Evolutionary conservation across 164 flowering plant genomes (phyloP).

Genomic region (Aristolochia fimbriata): DNA sequence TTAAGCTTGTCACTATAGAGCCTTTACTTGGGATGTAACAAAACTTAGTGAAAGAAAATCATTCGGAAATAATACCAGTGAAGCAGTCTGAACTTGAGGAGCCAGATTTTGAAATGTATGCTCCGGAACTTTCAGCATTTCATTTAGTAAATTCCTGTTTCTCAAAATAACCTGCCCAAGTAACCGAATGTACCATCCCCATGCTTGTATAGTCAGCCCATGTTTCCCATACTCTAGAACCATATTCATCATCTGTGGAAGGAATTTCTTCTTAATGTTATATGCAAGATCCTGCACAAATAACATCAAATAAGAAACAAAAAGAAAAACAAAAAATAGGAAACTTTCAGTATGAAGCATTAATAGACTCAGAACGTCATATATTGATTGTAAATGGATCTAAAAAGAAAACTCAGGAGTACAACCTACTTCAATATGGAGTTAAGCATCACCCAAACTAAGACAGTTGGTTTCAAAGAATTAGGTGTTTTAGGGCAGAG

Average conservation of each 20-base stretch:
- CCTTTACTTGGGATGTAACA: neutral
- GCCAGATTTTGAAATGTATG: conserved; percentile 52
- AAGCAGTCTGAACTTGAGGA: conserved; percentile 57
- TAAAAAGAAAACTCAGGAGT: no score
- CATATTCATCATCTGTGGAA: conserved; percentile 42
- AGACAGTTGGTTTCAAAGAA: no score
- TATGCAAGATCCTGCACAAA: conserved; percentile 33
- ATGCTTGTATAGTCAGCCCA: conserved; percentile 52
- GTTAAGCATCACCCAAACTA: no score
- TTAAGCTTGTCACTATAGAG: neutral
- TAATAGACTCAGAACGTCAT: no score
- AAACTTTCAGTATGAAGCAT: no score
- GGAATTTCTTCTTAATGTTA: conserved; percentile 49
- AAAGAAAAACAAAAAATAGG: no score
- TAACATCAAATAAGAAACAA: neutral
- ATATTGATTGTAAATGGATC: neutral
- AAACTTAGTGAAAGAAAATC: neutral
- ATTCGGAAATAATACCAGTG: conserved; percentile 37
- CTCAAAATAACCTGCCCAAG: conserved; percentile 46
- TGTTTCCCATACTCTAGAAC: conserved; percentile 34
- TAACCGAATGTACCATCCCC: conserved; percentile 76
- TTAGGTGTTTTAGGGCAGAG: no score
- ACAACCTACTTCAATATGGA: no score
- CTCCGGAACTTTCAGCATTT: conserved; percentile 63
- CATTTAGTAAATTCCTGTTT: conserved; percentile 50